Evolutionary conservation across 2,329 filamentous ascomycete genomes (phyloP).

Genomic region (Colletotrichum sojae): DNA sequence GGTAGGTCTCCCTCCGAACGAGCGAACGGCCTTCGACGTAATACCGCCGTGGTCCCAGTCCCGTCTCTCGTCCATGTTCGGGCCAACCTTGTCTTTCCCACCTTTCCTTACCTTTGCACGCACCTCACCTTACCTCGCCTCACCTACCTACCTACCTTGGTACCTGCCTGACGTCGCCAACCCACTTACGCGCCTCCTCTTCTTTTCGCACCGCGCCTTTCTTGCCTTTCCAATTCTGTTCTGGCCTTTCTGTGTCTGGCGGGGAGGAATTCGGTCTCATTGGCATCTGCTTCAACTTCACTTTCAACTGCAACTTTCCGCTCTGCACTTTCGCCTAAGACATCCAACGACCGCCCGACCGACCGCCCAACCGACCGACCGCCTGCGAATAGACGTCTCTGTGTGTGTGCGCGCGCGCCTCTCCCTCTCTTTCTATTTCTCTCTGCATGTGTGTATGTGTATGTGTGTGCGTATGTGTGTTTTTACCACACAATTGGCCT

Average conservation of each 20-base stretch:
- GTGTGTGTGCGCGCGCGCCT: no score
- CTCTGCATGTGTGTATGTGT: not conserved
- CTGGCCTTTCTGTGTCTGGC: conserved; percentile 9
- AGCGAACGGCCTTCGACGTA: conserved; percentile 18
- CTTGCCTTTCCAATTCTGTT: conserved; percentile 29
- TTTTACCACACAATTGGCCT: no score
- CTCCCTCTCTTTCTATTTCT: conserved; percentile 11
- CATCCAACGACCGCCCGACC: no score
- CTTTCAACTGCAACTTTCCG: not conserved
- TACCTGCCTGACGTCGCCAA: conserved; percentile 23
- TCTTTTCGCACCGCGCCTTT: conserved; percentile 34
- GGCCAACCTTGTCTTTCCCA: conserved; percentile 19
- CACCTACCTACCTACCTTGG: conserved; percentile 2
- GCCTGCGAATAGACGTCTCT: no score
- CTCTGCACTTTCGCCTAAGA: not conserved
- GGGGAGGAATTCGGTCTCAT: conserved; percentile 9
- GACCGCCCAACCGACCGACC: no score
- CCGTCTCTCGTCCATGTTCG: conserved; percentile 3
- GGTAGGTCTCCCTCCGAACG: conserved; percentile 18
- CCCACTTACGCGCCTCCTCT: conserved; percentile 32
- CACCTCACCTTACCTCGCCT: not conserved
- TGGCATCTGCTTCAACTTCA: conserved; percentile 19
- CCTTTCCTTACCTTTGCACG: not conserved
- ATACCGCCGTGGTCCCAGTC: conserved; percentile 8
- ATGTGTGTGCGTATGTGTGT: no score